Conservation (phyloP, 2,329 filamentous ascomycete genomes). For the Exophiala aquamarina region DNA sequence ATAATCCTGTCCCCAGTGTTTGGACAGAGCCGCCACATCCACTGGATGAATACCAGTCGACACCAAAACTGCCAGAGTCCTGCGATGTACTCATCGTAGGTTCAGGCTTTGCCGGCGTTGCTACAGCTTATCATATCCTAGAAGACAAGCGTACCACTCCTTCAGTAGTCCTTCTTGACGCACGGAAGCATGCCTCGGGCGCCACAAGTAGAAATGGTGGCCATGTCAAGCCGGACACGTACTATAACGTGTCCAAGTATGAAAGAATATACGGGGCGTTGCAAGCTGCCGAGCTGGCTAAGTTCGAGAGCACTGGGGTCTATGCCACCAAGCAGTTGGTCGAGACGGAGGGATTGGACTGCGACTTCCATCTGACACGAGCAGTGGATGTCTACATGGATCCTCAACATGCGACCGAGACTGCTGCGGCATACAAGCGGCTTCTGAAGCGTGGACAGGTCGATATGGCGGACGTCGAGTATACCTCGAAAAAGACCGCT, state of each 20-base stretch:
- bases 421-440: not conserved
- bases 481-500: slow-evolving; percentile 2
- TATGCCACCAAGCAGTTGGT: slow-evolving; percentile 38
- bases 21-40: no score
- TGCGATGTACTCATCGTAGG: slow-evolving; percentile 45
- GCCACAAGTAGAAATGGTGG: slow-evolving; percentile 48
- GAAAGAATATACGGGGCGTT: slow-evolving; percentile 33
- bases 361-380: slow-evolving; percentile 40
- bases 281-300: slow-evolving; percentile 39
- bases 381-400: slow-evolving; percentile 39
- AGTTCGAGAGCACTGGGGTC: slow-evolving; percentile 42
- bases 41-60: no score
- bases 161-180: slow-evolving; percentile 32
- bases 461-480: slow-evolving; percentile 5
- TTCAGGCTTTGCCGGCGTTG: slow-evolving; percentile 47
- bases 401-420: slow-evolving; percentile 27
- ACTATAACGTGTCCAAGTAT: slow-evolving; percentile 36
- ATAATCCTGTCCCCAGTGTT: no score
- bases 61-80: no score
- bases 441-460: not conserved
- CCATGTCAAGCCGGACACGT: slow-evolving; percentile 44
- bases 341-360: slow-evolving; percentile 41
- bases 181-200: slow-evolving; percentile 41
- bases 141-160: slow-evolving; percentile 14
- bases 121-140: slow-evolving; percentile 44